Conservation (phyloP, 306 rosid species). For the Glycine soja region DNA sequence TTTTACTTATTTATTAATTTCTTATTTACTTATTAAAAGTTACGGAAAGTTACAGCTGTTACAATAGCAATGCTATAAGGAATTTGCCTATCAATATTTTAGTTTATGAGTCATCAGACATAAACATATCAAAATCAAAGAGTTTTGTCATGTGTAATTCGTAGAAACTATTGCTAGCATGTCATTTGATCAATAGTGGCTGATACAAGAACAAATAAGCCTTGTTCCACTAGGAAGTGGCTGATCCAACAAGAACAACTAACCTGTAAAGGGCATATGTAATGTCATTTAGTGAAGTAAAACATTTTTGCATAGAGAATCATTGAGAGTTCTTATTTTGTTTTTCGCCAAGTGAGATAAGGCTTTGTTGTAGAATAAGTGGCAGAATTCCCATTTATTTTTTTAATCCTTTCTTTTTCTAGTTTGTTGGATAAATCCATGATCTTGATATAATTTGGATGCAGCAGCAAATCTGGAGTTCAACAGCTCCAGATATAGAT, state of each 20-base stretch:
- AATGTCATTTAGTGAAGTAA: conserved; percentile 3
- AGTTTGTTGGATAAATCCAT: conserved; percentile 29
- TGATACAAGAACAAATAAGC: too few species aligned
- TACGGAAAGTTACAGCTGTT: too few species aligned
- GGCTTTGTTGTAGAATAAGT: background rate
- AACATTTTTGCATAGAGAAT: background rate
- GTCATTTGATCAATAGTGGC: background rate
- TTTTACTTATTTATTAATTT: too few species aligned
- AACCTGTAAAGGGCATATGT: background rate
- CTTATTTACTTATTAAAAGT: too few species aligned
- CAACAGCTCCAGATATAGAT: conserved; percentile 59
- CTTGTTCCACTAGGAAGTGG: background rate
- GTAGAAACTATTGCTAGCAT: background rate
- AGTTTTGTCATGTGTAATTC: background rate
- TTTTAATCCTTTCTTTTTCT: background rate
- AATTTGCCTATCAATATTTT: background rate
- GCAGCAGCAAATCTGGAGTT: conserved; percentile 89
- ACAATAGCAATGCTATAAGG: background rate
- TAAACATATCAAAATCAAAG: conserved; percentile 3
- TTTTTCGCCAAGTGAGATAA: background rate
- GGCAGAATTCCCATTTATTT: background rate
- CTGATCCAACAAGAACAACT: background rate
- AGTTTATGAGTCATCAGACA: background rate
- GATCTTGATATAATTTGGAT: conserved; percentile 42
- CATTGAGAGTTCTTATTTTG: background rate